Percentiles rank a stretch among this genome's conserved stretches.
Conservation (phyloP, 345 rosid species). For the Gossypium sturtianum region DNA sequence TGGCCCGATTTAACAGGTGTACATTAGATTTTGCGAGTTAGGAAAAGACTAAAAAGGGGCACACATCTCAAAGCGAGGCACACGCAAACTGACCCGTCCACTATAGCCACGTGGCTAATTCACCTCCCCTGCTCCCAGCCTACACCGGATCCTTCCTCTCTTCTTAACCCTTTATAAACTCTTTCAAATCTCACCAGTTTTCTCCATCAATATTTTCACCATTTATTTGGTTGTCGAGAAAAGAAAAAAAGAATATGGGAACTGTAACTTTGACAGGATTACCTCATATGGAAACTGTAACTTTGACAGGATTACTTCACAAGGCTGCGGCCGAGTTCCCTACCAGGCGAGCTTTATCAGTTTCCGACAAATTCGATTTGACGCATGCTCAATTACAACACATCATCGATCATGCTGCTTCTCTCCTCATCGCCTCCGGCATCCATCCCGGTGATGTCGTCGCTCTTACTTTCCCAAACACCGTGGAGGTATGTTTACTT, state of each 20-base stretch:
- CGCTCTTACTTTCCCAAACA: slow-evolving; percentile 62
- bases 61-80: background rate
- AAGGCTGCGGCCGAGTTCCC: slow-evolving; percentile 44
- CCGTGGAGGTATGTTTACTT: slow-evolving; percentile 47
- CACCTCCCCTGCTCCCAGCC: background rate
- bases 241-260: slow-evolving; percentile 19
- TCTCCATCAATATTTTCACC: background rate
- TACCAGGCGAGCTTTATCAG: slow-evolving; percentile 32
- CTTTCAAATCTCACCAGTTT: background rate
- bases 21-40: no score
- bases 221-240: background rate
- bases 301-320: slow-evolving; percentile 42
- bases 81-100: slow-evolving; percentile 12
- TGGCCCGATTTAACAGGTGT: no score
- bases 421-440: slow-evolving; percentile 46
- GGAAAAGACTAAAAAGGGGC: background rate
- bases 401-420: slow-evolving; percentile 50
- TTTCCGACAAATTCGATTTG: slow-evolving; percentile 38
- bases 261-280: slow-evolving; percentile 36
- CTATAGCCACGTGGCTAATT: background rate
- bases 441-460: slow-evolving; percentile 50
- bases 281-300: slow-evolving; percentile 31
- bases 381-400: slow-evolving; percentile 34
- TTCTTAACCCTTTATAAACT: background rate
- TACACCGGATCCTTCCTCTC: background rate